phyloP scores from a whole-genome alignment of 2,329 filamentous ascomycete species.

The Aureobasidium sp. region DNA sequence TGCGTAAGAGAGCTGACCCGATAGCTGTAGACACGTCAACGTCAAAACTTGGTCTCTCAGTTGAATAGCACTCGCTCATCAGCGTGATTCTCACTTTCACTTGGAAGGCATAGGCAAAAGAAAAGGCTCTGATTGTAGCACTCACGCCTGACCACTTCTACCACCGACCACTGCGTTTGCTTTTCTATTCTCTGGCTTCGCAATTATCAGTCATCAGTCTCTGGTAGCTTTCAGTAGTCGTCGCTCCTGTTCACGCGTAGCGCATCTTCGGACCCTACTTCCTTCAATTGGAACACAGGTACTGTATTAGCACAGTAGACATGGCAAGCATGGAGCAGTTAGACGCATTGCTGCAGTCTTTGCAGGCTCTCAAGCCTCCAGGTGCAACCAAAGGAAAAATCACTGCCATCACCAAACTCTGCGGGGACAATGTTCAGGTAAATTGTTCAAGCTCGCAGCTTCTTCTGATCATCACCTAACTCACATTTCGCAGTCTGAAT shows the following conservation, averaged over 20 bases:
- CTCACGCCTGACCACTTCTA: not conserved
- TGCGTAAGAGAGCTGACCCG: constrained; percentile 9
- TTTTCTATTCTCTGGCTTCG: not conserved
- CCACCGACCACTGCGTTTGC: not conserved
- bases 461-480: not conserved
- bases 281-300: constrained; percentile 9
- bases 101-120: not conserved
- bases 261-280: constrained; percentile 5
- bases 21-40: constrained; percentile 13
- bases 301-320: constrained; percentile 16
- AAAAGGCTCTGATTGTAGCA: not conserved
- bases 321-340: constrained; percentile 63
- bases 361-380: constrained; percentile 83
- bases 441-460: constrained; percentile 16
- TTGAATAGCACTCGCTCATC: constrained; percentile 7
- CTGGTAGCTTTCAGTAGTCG: constrained; percentile 11
- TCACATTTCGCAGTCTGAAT: constrained; percentile 66
- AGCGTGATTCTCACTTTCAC: constrained; percentile 4
- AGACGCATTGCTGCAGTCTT: constrained; percentile 80
- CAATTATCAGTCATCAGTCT: not conserved
- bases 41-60: constrained; percentile 7
- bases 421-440: constrained; percentile 87
- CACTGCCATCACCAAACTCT: constrained; percentile 73
- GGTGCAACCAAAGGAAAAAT: constrained; percentile 93
- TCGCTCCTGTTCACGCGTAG: not conserved